phyloP scores from a whole-genome alignment of 2,329 filamentous ascomycete species.

The Cladosporium sp. region DNA sequence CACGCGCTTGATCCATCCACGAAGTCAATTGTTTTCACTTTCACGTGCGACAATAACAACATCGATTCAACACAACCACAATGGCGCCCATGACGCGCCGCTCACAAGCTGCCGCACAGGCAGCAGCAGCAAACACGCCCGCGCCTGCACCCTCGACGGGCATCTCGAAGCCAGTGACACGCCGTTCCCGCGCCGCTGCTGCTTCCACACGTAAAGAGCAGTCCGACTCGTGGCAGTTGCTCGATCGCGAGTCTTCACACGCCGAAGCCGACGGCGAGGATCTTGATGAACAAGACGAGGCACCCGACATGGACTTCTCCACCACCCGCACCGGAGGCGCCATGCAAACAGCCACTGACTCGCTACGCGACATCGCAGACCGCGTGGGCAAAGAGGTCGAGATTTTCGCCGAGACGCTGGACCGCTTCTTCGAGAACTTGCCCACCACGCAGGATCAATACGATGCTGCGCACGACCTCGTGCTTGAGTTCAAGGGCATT shows the following conservation, averaged over 20 bases:
- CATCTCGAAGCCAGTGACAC: conserved; percentile 17
- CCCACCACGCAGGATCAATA: conserved; percentile 52
- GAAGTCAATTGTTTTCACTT: neutral
- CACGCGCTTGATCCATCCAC: neutral
- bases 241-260: conserved; percentile 13
- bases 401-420: conserved; percentile 78
- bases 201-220: conserved; percentile 12
- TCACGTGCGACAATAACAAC: conserved; percentile 3
- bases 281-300: conserved; percentile 19
- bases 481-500: conserved; percentile 50
- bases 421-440: conserved; percentile 64
- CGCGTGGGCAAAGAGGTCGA: conserved; percentile 80
- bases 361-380: conserved; percentile 64
- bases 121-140: neutral
- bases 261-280: conserved; percentile 9
- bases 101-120: conserved; percentile 19
- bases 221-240: conserved; percentile 25
- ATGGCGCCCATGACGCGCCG: conserved; percentile 25
- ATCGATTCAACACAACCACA: neutral
- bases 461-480: conserved; percentile 65
- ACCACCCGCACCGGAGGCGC: conserved; percentile 38
- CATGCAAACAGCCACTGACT: conserved; percentile 15
- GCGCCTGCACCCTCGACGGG: conserved; percentile 14
- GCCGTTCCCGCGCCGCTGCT: conserved; percentile 6
- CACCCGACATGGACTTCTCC: conserved; percentile 20